Conservation (phyloP, 768 basidiomycete genomes). For the Podaxis sp. region DNA sequence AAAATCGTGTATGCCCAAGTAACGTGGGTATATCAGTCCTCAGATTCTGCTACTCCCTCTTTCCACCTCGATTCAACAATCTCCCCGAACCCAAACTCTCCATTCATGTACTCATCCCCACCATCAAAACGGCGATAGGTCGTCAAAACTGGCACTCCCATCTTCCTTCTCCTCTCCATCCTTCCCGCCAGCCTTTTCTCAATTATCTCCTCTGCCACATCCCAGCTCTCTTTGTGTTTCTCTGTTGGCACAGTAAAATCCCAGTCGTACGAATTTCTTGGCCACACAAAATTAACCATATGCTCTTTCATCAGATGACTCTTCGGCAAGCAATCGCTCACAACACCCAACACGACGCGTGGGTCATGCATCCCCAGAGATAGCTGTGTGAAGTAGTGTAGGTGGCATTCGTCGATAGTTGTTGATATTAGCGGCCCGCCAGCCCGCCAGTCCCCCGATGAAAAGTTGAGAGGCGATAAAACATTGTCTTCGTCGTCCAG, state of each 20-base stretch:
- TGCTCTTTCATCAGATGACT: conserved; percentile 3
- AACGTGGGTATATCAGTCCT: neutral
- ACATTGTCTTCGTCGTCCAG: neutral
- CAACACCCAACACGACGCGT: conserved; percentile 1
- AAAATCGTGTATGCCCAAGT: too few relatives aligned
- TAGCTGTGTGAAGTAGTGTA: conserved; percentile 4
- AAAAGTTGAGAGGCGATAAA: neutral
- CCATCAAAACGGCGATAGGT: neutral
- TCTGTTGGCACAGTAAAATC: conserved; percentile 1
- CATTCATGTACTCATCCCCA: neutral
- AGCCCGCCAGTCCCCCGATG: neutral
- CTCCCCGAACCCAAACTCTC: conserved; percentile 2
- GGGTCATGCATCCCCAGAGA: conserved; percentile 6
- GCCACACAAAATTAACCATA: conserved; percentile 5
- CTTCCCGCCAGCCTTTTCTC: neutral
- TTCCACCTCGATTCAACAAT: neutral
- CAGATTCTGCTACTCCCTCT: neutral
- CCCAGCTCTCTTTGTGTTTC: conserved; percentile 5
- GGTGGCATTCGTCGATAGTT: neutral
- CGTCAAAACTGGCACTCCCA: neutral
- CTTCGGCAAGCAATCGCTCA: neutral
- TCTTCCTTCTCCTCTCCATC: neutral
- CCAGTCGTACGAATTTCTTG: conserved; percentile 6
- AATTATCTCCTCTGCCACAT: conserved; percentile 7
- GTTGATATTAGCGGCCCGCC: neutral